Percentiles rank a stretch among this genome's conserved stretches.
phyloP scores from a whole-genome alignment of 2,329 filamentous ascomycete genomes.

The Penicillium italicum region DNA sequence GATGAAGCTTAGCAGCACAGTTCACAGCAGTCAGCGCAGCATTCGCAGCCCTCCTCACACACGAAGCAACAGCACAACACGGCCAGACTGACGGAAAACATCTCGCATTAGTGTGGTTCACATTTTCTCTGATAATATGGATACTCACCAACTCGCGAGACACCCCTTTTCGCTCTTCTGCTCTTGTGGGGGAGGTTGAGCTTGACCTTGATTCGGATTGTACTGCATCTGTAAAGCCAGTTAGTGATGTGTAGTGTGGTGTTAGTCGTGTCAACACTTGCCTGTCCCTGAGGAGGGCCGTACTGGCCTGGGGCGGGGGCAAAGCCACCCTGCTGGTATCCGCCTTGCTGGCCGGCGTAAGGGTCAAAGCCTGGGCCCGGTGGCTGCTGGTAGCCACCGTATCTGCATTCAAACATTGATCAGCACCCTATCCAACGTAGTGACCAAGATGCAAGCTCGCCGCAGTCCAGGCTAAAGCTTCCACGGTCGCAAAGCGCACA shows the following conservation, averaged over 20 bases:
- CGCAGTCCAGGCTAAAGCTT: too few relatives aligned
- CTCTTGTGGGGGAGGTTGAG: too few relatives aligned
- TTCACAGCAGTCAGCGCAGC: constrained; percentile 55
- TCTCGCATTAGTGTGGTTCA: constrained; percentile 9
- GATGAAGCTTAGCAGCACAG: constrained; percentile 34
- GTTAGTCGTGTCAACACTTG: too few relatives aligned
- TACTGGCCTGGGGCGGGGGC: too few relatives aligned
- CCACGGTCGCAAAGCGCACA: neutral
- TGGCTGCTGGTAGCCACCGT: constrained; percentile 7
- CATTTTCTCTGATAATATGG: neutral
- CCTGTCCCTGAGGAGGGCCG: too few relatives aligned
- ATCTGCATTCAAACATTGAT: constrained; percentile 20
- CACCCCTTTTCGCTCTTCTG: constrained; percentile 35
- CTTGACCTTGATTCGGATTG: too few relatives aligned
- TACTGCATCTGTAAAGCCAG: too few relatives aligned
- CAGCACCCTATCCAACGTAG: neutral
- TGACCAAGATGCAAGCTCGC: too few relatives aligned
- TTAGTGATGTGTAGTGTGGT: too few relatives aligned
- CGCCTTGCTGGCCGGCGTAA: too few relatives aligned
- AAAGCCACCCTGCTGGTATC: too few relatives aligned
- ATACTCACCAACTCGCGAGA: constrained; percentile 49
- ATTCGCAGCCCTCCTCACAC: constrained; percentile 62
- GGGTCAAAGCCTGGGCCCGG: too few relatives aligned
- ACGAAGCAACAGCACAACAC: constrained; percentile 62
- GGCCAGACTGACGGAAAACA: constrained; percentile 43